Conservation (phyloP, 176 grass and related monocot genomes). For the Coix lacrymajobi region DNA sequence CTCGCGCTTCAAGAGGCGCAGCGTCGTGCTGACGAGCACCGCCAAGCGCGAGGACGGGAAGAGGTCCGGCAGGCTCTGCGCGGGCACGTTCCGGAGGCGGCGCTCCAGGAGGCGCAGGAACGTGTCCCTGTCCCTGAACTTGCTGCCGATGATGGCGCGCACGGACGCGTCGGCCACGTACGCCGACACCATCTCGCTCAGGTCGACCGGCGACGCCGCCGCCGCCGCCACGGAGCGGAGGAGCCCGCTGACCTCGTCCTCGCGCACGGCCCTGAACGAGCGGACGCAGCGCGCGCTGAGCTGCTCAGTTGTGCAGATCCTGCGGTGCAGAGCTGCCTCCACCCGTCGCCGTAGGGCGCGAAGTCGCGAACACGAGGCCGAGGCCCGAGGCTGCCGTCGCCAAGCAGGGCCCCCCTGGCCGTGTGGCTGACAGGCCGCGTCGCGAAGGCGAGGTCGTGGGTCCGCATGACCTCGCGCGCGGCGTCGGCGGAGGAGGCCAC, state of each 20-base stretch:
- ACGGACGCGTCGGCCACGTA: not conserved
- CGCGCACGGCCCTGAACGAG: not conserved
- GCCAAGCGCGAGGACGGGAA: conserved; percentile 9
- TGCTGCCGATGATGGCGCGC: conserved; percentile 6
- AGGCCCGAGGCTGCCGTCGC: not conserved
- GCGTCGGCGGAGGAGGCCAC: not conserved
- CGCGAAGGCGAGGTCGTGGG: conserved; percentile 10
- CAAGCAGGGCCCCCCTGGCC: not conserved
- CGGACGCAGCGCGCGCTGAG: not conserved
- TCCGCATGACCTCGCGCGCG: not conserved
- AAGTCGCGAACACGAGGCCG: not conserved
- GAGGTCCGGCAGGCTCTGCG: not conserved
- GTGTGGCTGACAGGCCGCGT: not conserved
- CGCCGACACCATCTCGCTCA: not conserved
- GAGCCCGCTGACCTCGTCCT: not conserved
- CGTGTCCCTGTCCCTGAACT: conserved; percentile 5
- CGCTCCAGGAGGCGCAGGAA: not conserved
- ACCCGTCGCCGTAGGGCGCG: conserved; percentile 39
- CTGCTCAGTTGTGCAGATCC: not conserved
- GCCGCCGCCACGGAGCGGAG: not conserved
- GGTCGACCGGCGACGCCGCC: not conserved
- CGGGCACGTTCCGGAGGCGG: not conserved
- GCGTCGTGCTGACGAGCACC: not conserved
- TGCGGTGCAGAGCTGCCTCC: conserved; percentile 36
- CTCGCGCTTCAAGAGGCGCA: not conserved